These are phyloP conservation scores for Shiraia sp. DNA, from an alignment of 2,329 filamentous ascomycete species.

Conservation along the genomic window DNA sequence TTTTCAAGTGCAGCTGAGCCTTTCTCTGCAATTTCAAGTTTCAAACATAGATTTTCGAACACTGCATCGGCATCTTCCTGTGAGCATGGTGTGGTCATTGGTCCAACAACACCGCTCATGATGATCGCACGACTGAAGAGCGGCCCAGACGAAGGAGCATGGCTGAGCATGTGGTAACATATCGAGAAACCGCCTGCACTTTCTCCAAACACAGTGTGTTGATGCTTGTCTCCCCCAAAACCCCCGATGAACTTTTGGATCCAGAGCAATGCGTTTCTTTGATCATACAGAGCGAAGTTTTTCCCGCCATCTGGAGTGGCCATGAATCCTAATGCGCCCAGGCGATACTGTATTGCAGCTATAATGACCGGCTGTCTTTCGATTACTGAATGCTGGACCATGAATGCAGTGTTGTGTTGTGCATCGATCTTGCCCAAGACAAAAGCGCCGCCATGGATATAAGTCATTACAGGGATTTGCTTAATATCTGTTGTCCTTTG, in stretches of 20 bases:
- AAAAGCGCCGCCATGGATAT: conserved; percentile 58
- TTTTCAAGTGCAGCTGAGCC: conserved; percentile 12
- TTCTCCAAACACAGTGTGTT: conserved; percentile 49
- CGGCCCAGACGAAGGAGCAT: conserved; percentile 11
- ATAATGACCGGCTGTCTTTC: conserved; percentile 19
- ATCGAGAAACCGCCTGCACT: conserved; percentile 48
- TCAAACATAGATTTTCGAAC: conserved; percentile 26
- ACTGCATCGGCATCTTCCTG: conserved; percentile 6
- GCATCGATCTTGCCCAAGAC: conserved; percentile 40
- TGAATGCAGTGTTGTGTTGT: conserved; percentile 25
- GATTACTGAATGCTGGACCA: conserved; percentile 27
- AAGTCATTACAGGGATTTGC: conserved; percentile 54
- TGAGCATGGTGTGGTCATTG: conserved; percentile 12
- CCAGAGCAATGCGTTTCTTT: conserved; percentile 43
- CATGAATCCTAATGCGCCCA: conserved; percentile 37
- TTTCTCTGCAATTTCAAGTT: conserved; percentile 13
- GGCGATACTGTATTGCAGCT: conserved; percentile 29
- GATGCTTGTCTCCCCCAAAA: conserved; percentile 40
- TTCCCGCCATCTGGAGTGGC: conserved; percentile 46
- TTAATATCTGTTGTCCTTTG: neutral
- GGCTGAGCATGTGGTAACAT: conserved; percentile 27
- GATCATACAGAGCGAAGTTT: conserved; percentile 32
- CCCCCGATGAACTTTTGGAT: conserved; percentile 37
- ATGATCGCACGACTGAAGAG: conserved; percentile 25
- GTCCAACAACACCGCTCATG: conserved; percentile 24